Percentiles rank a stretch among this genome's conserved stretches.
Evolutionary conservation across 768 basidiomycete genomes (phyloP).

Genomic region (Paxillus ammoniavirescens): DNA sequence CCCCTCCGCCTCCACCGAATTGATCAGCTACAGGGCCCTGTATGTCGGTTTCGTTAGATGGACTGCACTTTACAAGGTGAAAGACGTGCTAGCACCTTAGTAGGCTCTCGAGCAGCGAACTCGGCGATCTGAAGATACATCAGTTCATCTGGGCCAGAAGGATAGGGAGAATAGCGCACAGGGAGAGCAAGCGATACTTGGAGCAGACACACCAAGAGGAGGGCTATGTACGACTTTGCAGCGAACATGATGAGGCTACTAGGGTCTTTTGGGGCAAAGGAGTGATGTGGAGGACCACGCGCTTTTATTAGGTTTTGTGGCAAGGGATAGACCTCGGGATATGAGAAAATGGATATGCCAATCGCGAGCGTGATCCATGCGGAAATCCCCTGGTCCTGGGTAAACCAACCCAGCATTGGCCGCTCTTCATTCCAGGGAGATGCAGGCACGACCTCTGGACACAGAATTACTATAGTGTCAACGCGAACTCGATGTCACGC

Average conservation of each 20-base stretch:
- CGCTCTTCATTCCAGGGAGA: conserved; percentile 19
- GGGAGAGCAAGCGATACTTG: conserved; percentile 24
- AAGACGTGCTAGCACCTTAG: conserved; percentile 8
- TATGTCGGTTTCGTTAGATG: conserved; percentile 4
- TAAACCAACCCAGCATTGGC: conserved; percentile 19
- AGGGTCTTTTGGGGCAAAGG: neutral
- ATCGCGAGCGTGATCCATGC: conserved; percentile 15
- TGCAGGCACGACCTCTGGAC: conserved; percentile 19
- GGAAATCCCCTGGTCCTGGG: conserved; percentile 22
- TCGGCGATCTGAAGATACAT: conserved; percentile 16
- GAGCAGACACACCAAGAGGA: conserved; percentile 20
- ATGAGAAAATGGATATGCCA: conserved; percentile 22
- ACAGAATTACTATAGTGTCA: conserved; percentile 7
- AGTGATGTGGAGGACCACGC: neutral
- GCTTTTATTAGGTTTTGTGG: conserved; percentile 21
- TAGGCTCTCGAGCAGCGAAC: neutral
- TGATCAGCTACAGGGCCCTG: conserved; percentile 19
- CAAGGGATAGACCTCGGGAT: conserved; percentile 4
- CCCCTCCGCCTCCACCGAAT: conserved; percentile 18
- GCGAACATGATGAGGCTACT: conserved; percentile 16
- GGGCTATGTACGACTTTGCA: conserved; percentile 17
- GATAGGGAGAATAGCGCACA: conserved; percentile 6
- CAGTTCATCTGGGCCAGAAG: neutral
- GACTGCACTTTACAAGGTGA: neutral
- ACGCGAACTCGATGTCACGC: conserved; percentile 8